Evolutionary conservation across 495 filamentous ascomycete genomes (phyloP), one percentile per base, ranked within the genome.

Genomic region (Penicillium parvum): DNA sequence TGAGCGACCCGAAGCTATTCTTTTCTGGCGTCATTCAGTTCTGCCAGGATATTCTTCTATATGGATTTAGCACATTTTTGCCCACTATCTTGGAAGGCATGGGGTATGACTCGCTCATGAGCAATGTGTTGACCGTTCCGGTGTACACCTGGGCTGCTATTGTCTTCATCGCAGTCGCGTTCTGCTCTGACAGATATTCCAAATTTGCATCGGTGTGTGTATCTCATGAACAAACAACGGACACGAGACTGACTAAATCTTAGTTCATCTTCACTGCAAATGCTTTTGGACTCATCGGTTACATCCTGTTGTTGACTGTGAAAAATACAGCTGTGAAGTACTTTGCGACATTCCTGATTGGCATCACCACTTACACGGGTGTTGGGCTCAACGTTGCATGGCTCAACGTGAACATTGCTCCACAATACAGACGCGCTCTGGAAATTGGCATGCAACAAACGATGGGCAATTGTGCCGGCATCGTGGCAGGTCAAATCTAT

Each of bases 11-110:
- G 8, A 67, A 73, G 35, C 42, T 72, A 7, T 55, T 58, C 20
- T 65, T 72, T 40, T 74, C 67, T 28, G 66, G 63, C 17, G 50
- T 65, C 15, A 69, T 66, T n/a, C 72, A 77, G 37, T 78, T 81
- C 52, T 68, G 69, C 17, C 62, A 68, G 55, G 73, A 79, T 40
- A 76, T 78, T 5, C 62, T 79, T 16, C 63, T 81, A 5, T 78
- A 79, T 38, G 77, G 78, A 22, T 79, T 79, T 63, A 73, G 66
- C 38, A 81, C 76, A 6, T 83, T 83, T 52, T 43, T 82, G 16
- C 79, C 78, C 1, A 71, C 72, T 1, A 80, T 82, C 32, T 57
- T 83, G 37, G 49, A 64, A 32, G 66, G 64, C 8, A 66, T 82
- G 47, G 76, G 73, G 0, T 78, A 77, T 43, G 47, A 63, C 35